Conservation (phyloP, 257 asterid species). For the Thymus mandschuricus region DNA sequence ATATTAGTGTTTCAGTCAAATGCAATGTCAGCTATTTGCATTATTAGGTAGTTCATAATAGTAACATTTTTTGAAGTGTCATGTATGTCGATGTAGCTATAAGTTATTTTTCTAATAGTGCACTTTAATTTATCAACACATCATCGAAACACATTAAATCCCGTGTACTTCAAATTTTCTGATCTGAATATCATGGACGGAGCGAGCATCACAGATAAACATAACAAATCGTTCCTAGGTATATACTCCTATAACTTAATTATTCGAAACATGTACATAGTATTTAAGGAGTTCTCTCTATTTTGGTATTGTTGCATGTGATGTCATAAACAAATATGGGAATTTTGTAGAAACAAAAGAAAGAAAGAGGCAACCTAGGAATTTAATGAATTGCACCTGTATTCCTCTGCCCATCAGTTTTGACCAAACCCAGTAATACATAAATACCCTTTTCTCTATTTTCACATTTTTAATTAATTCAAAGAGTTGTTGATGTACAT, state of each 20-base stretch:
- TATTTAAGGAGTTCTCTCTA: conserved; percentile 12
- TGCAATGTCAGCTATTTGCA: too few species aligned
- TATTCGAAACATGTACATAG: not conserved
- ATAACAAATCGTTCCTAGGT: not conserved
- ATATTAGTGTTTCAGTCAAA: too few species aligned
- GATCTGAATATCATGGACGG: too few species aligned
- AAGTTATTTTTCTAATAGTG: too few species aligned
- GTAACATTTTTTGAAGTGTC: too few species aligned
- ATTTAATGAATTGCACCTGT: conserved; percentile 34
- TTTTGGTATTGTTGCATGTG: conserved; percentile 33
- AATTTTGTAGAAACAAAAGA: not conserved
- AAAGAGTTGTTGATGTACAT: conserved; percentile 27
- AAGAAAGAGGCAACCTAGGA: conserved; percentile 40
- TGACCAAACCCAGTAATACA: conserved; percentile 23
- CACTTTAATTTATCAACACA: too few species aligned
- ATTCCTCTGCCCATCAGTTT: conserved; percentile 32
- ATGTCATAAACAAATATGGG: conserved; percentile 26
- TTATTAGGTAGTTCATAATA: too few species aligned
- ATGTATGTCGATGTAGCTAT: too few species aligned
- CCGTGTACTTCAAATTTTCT: too few species aligned
- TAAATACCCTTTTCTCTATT: conserved; percentile 2
- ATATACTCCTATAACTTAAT: not conserved
- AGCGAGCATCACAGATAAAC: too few species aligned
- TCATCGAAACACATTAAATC: too few species aligned
- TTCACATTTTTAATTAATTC: not conserved